These are phyloP conservation scores for Phoma sp. DNA, from an alignment of 2,329 filamentous ascomycete genomes.

Conservation along the genomic window DNA sequence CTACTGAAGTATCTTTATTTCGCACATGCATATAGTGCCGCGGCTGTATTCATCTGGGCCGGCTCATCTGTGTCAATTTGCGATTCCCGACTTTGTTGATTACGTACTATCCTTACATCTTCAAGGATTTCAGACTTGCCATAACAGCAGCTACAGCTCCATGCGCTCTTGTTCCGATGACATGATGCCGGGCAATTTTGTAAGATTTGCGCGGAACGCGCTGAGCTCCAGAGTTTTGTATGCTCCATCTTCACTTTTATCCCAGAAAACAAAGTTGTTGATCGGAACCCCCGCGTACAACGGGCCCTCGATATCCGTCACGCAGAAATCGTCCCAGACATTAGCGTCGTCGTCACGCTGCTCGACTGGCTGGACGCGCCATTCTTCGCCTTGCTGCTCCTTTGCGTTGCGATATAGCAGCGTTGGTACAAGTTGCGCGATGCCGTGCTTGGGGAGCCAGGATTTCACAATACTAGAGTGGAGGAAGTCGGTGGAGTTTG, in stretches of 20 bases:
- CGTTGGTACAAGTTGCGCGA: slow-evolving; percentile 37
- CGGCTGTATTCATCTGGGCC: too few species aligned
- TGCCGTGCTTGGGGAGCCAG: slow-evolving; percentile 13
- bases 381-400: slow-evolving; percentile 42
- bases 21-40: too few species aligned
- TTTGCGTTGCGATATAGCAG: slow-evolving; percentile 36
- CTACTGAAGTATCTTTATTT: too few species aligned
- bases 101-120: too few species aligned
- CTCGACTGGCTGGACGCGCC: slow-evolving; percentile 35
- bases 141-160: slow-evolving; percentile 1
- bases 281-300: slow-evolving; percentile 44
- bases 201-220: slow-evolving; percentile 42
- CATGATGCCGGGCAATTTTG: not conserved
- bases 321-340: slow-evolving; percentile 48
- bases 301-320: slow-evolving; percentile 38
- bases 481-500: slow-evolving; percentile 39
- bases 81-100: too few species aligned
- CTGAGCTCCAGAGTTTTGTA: slow-evolving; percentile 41
- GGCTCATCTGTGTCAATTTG: too few species aligned
- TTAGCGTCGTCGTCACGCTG: slow-evolving; percentile 16
- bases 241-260: slow-evolving; percentile 16
- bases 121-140: too few species aligned
- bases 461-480: slow-evolving; percentile 1
- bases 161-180: not conserved
- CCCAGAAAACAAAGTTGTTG: slow-evolving; percentile 49